Evolutionary conservation across 139 green algal species (phyloP), one percentile per base, ranked within the genome.

Genomic region (Micractinium sp.): DNA sequence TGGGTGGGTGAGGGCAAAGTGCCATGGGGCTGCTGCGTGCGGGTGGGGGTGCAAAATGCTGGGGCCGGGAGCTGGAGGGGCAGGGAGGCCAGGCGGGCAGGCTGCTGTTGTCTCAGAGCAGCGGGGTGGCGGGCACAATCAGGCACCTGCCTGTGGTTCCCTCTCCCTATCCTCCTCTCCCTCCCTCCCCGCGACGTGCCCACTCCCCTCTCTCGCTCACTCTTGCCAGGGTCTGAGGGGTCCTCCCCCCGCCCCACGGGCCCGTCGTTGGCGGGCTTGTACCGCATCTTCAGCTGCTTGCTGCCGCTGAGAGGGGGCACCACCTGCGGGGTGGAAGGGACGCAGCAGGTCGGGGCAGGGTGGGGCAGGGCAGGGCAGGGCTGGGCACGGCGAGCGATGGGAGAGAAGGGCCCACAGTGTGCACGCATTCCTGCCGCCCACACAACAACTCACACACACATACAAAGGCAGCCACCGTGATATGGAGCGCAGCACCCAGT

Each of bases 231-330:
- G 41, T 92, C 86, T 14, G 81, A 35, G 14, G 79, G 41, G 35
- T 90, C 87, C 15, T 91, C 86, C 29, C 85, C 69, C 22, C 85
- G 67, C 22, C 69, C 73, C 36, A 85, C 29, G 16, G 82, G 81
- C 27, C 87, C 87, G 47, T 89, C 82, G 69, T 82, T 83, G 63
- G 88, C 90, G 25, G 93, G 91, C 90, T 95, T 95, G 91, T 94
- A 95, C 38, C 93, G 88, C 93, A 95, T 94, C 90, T 95, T 95
- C 38, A 95, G 90, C 85, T 93, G 93, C 82, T 94, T 94, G 84
- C 36, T 83, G 69, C 92, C 92, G 29, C 81, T 87, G 16, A 95
- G 89, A 0, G 84, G 67, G 29, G 93, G 90, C 31, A 94, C 88
- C 66, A 93, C 82, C 53, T 87, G 83, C 38, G 33, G 33, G 76